These are phyloP conservation scores for Aspergillus asperescens DNA, from an alignment of 495 filamentous ascomycete species.

Conservation along the genomic window DNA sequence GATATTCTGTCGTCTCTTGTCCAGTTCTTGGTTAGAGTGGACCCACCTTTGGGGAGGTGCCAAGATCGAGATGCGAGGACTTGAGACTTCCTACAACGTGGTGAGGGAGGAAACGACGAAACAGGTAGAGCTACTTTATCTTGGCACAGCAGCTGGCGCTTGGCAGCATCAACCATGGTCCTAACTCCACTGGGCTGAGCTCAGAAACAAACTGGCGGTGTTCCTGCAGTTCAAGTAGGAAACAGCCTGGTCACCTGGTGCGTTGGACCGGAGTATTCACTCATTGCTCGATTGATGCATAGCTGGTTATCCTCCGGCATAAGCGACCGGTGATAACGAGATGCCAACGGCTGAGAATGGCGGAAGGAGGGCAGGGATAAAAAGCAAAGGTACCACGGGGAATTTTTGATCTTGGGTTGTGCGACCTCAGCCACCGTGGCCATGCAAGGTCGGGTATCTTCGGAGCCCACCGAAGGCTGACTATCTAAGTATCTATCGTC, in stretches of 20 bases:
- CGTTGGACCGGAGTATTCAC: not conserved
- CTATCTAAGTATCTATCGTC: slow-evolving; percentile 5
- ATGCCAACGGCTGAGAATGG: not conserved
- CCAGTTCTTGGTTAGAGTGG: not conserved
- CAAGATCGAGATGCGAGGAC: slow-evolving; percentile 10
- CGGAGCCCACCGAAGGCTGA: slow-evolving; percentile 13
- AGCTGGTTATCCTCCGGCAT: not conserved
- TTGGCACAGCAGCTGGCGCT: slow-evolving; percentile 21
- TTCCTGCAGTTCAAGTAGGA: slow-evolving; percentile 23
- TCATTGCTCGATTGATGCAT: not conserved
- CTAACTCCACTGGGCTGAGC: slow-evolving; percentile 8
- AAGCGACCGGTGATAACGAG: not conserved
- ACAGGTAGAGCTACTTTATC: slow-evolving; percentile 13
- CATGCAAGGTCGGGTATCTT: slow-evolving; percentile 15
- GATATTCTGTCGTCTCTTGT: not conserved
- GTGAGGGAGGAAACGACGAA: slow-evolving; percentile 19
- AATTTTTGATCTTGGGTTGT: slow-evolving; percentile 9
- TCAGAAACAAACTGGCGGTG: slow-evolving; percentile 19
- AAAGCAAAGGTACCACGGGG: slow-evolving; percentile 4
- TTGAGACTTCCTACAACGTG: slow-evolving; percentile 23
- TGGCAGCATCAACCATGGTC: slow-evolving; percentile 18
- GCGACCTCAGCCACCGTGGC: slow-evolving; percentile 12
- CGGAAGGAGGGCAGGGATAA: not conserved
- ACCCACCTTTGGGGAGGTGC: not conserved
- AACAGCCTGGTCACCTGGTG: not conserved